Evolutionary conservation across 2,329 filamentous ascomycete species (phyloP).

Genomic region (Hymenoscyphus infarciens): DNA sequence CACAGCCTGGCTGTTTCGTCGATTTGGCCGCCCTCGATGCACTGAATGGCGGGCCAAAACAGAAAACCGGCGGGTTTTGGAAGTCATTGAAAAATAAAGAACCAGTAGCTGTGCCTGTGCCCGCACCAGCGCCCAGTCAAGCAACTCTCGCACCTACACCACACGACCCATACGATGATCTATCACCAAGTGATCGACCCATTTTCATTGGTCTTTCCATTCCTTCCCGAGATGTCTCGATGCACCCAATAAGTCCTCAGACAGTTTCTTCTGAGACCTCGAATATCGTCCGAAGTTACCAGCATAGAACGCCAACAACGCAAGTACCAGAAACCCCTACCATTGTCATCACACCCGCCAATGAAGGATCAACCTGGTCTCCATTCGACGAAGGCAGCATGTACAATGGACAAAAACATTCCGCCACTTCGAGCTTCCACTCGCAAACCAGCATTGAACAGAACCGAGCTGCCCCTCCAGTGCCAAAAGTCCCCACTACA

Average conservation of each 20-base stretch:
- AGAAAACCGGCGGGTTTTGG: slow-evolving; percentile 29
- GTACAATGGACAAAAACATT: slow-evolving; percentile 15
- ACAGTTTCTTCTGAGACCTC: slow-evolving; percentile 34
- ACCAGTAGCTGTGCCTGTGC: not conserved
- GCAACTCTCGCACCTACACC: slow-evolving; percentile 15
- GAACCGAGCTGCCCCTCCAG: slow-evolving; percentile 49
- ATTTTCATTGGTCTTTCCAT: slow-evolving; percentile 71
- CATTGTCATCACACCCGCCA: slow-evolving; percentile 51
- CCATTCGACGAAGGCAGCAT: slow-evolving; percentile 23
- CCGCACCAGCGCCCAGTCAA: not conserved
- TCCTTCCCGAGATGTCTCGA: slow-evolving; percentile 48
- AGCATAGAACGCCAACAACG: slow-evolving; percentile 22
- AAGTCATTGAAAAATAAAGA: slow-evolving; percentile 30
- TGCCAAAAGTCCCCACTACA: slow-evolving; percentile 51
- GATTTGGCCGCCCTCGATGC: slow-evolving; percentile 58
- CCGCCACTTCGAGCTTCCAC: slow-evolving; percentile 44
- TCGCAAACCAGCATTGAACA: slow-evolving; percentile 48
- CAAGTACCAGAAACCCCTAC: slow-evolving; percentile 41
- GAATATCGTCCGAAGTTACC: slow-evolving; percentile 27
- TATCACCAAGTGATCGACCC: slow-evolving; percentile 66
- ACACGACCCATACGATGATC: slow-evolving; percentile 38
- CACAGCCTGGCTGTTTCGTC: slow-evolving; percentile 37
- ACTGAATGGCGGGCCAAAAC: slow-evolving; percentile 42
- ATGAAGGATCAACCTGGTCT: slow-evolving; percentile 37
- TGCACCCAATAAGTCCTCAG: slow-evolving; percentile 49